Base-by-base conservation (phyloP, 2,329 filamentous ascomycete species). In the Xylaria sp. region DNA sequence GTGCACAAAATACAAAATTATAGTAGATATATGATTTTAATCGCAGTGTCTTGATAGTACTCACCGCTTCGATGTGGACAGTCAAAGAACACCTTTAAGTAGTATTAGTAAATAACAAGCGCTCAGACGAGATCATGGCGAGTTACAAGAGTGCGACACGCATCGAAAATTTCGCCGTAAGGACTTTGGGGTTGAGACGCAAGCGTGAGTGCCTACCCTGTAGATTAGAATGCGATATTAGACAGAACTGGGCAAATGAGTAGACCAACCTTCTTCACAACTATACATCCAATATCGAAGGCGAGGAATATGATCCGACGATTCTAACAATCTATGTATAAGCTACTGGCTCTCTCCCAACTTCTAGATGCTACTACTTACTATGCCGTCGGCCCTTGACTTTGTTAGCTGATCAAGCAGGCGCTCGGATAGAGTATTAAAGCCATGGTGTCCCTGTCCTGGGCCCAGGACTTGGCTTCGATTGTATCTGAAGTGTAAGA, bases 401-500 rank as follows among this genome's bases (percentile, higher is more conserved):
- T 20, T 29, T 22, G 20, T 20, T 15, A 61, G 20, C 45, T 38
- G 49, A 4, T 13, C 2, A 61, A 61, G 59, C n/a, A 61, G 39
- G 6, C 33, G 50, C 5, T 54, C 42, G 1, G 59, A 13, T 3
- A 47, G 10, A 17, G 6, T 47, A 10, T 5, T 22, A 29, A 61
- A 55, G 20, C 38, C 59, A 47, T 27, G 29, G 29, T 55, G n/a
- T n/a, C 27, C 7, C 13, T 38, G 38, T 1, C 39, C 59, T 4
- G 27, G 49, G 4, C 38, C 25, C 1, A 54, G 27, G 7, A 38
- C 4, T 11, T 61, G n/a, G 39, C 38, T 55, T 3, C 29, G 49
- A 29, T 42, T n/a, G n/a, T 61, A 61, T n/a, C 38, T 55, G 38
- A 61, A 61, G 29, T 61, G 38, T 20, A 55, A n/a, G 15, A 61